Percentiles rank a stretch among this genome's conserved stretches.
phyloP scores from a whole-genome alignment of 2,329 filamentous ascomycete species.

The Cryphonectria naterciae region DNA sequence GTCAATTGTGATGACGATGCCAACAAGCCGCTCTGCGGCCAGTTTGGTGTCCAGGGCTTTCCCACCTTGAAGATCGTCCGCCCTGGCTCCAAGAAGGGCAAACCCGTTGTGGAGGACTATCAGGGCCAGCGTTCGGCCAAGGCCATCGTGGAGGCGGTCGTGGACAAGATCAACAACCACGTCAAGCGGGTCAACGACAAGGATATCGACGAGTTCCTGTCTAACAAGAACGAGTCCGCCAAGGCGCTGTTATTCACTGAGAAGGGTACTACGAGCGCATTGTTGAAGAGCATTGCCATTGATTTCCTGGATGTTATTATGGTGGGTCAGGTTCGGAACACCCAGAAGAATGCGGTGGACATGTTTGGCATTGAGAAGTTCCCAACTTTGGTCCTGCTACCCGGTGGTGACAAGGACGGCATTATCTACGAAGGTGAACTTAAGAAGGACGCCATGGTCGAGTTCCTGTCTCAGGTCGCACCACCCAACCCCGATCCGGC shows the following conservation, averaged over 20 bases:
- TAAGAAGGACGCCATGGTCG: slow-evolving; percentile 79
- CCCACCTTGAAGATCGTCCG: slow-evolving; percentile 93
- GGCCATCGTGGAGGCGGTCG: slow-evolving; percentile 82
- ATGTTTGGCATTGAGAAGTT: slow-evolving; percentile 78
- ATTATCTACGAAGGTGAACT: slow-evolving; percentile 80
- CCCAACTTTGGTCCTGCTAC: slow-evolving; percentile 80
- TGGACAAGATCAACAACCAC: slow-evolving; percentile 88
- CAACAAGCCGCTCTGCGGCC: slow-evolving; percentile 86
- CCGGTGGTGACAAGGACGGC: slow-evolving; percentile 68
- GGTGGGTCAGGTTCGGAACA: slow-evolving; percentile 82
- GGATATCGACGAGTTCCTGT: slow-evolving; percentile 75
- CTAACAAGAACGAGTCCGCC: slow-evolving; percentile 66
- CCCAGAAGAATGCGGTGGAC: slow-evolving; percentile 72
- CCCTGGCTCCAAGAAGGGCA: slow-evolving; percentile 75
- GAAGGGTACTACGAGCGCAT: slow-evolving; percentile 83
- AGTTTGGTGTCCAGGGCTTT: slow-evolving; percentile 90
- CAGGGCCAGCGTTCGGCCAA: slow-evolving; percentile 82
- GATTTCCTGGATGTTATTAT: slow-evolving; percentile 83
- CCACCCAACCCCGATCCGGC: slow-evolving; percentile 79
- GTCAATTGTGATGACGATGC: slow-evolving; percentile 92
- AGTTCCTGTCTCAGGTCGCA: slow-evolving; percentile 80
- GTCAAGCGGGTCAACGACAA: slow-evolving; percentile 82
- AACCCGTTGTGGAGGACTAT: slow-evolving; percentile 88
- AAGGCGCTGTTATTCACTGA: slow-evolving; percentile 94
- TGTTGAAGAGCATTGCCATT: slow-evolving; percentile 83